A percentile compares a stretch with the other conserved stretches of the same genome.
Conservation (phyloP, 768 basidiomycete genomes). For the Stropharia rugosoannulata region DNA sequence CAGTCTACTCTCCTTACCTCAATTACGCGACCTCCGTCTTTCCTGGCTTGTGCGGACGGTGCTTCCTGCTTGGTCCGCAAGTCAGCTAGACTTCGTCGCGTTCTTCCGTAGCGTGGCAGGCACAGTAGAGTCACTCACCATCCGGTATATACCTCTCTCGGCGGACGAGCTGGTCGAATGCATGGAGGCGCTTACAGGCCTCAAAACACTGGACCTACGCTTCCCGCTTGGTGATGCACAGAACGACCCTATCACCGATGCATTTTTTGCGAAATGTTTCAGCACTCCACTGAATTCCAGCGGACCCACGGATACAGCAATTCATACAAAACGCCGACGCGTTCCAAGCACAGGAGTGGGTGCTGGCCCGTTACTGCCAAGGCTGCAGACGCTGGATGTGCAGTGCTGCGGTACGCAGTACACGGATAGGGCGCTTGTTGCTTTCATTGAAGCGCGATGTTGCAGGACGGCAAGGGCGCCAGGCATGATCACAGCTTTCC, state of each 20-base stretch:
- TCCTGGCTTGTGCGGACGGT: constrained; percentile 31
- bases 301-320: neutral
- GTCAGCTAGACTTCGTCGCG: constrained; percentile 25
- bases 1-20: constrained; percentile 25
- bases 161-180: constrained; percentile 30
- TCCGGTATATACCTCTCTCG: constrained; percentile 39
- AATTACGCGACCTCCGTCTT: constrained; percentile 30
- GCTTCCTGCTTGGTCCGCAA: constrained; percentile 15
- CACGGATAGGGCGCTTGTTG: constrained; percentile 21
- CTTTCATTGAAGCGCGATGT: constrained; percentile 31
- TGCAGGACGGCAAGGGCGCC: neutral
- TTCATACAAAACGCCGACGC: too few relatives aligned
- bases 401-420: constrained; percentile 34
- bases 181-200: constrained; percentile 26
- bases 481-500: constrained; percentile 22
- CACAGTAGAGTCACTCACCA: constrained; percentile 28
- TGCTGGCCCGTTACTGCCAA: constrained; percentile 19
- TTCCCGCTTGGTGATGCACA: constrained; percentile 31
- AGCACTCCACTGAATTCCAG: neutral
- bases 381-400: constrained; percentile 24
- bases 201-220: constrained; percentile 31
- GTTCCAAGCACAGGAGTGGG: neutral
- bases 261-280: constrained; percentile 23
- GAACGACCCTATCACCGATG: constrained; percentile 36
- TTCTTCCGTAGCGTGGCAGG: constrained; percentile 25